Conservation (phyloP, 176 grass and related monocot species). For the Ananas comosus region DNA sequence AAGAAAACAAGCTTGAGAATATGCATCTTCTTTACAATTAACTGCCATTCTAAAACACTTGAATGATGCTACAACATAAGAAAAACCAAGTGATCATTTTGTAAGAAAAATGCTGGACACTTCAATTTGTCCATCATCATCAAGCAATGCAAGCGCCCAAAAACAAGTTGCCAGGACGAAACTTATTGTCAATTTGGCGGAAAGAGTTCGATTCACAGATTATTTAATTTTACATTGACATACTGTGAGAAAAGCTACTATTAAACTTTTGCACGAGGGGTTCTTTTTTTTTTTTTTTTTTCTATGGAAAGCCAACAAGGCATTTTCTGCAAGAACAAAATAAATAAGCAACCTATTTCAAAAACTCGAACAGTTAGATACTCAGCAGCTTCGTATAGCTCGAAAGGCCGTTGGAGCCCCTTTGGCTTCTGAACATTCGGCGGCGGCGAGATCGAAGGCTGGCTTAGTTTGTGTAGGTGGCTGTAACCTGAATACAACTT, state of each 20-base stretch:
- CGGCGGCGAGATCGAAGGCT: constrained; percentile 15
- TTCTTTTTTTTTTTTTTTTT: background rate
- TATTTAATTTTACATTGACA: background rate
- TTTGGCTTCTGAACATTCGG: background rate
- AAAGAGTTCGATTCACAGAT: background rate
- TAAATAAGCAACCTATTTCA: background rate
- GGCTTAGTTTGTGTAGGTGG: constrained; percentile 23
- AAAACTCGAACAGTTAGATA: background rate
- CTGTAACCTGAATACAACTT: no score
- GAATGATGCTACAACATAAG: no score
- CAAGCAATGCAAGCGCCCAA: background rate
- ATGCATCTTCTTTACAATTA: no score
- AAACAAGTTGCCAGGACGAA: background rate
- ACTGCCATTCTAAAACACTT: no score
- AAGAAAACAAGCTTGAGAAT: no score
- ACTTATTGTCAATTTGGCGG: background rate
- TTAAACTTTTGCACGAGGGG: background rate
- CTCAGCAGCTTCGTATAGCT: background rate
- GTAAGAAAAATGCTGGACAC: no score
- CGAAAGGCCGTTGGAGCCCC: no score
- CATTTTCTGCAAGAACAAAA: background rate
- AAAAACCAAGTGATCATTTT: no score
- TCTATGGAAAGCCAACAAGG: background rate
- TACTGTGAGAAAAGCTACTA: background rate
- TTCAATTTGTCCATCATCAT: no score